Base-by-base conservation (phyloP, 208 protist species). In the Leishmania guyanensis region DNA sequence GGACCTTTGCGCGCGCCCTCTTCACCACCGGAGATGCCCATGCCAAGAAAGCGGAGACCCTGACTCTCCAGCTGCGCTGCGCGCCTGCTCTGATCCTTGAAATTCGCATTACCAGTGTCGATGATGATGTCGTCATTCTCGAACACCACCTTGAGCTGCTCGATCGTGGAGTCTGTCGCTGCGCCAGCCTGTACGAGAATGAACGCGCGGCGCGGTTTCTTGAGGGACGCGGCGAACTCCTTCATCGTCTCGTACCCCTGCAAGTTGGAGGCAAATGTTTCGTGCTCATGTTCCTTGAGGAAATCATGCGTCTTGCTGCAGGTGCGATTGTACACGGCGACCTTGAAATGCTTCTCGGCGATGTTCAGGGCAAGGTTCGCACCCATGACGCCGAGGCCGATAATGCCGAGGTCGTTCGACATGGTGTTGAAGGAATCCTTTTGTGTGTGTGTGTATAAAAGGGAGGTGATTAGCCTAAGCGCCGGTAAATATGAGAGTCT, bases 381-480 rank as follows among this genome's bases (percentile, higher is more conserved):
- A 79, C 99, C 99, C 99, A 99, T 99, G 33, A 99, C 98, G 78
- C 95, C 99, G 14, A 99, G 92, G 66, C 99, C 99, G 64, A 99
- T 93, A 65, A 99, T 92, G 75, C 98, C 98, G 77, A 99, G 94
- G 82, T 98, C 96, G 90, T 96, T 95, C 48, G 92, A 96, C 90
- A 96, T 95, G 39, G 56, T 20, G 74, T 68, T 68, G 48, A 65
- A 66, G 22, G 56, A 5, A 68, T 48, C 9, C 12, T 29, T 8
- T 22, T 50, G 68, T 74, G 26, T 36, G 56, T 77, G 71, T 81
- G 48, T 78, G 77, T 86, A n/a, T 79, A 29, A 43, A 39, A 29
- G 62, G 14, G 22, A 29, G 22, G 10, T 74, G 48, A 56, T 33
- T 14, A 29, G 2, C 4, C 62, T 39, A 68, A 14, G 29, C 26